These are phyloP conservation scores for Debaryomyces fabryi DNA, from an alignment of 1,139 yeast species.

Conservation along the genomic window DNA sequence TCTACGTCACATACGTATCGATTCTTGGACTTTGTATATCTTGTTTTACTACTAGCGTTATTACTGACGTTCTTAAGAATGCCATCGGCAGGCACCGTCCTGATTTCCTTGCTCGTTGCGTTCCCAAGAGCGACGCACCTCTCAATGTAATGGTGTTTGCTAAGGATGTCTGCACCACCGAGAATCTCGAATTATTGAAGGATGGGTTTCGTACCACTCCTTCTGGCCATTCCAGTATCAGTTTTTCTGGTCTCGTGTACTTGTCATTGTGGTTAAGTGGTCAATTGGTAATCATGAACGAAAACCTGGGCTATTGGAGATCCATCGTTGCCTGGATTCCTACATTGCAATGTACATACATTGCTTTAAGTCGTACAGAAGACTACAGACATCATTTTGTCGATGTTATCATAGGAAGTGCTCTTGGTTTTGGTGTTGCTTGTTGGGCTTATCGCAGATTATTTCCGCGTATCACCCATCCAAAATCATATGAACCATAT, in stretches of 20 bases:
- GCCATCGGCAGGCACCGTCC: slow-evolving; percentile 79
- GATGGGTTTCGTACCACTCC: slow-evolving; percentile 85
- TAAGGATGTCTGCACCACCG: slow-evolving; percentile 63
- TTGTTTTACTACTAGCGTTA: slow-evolving; percentile 42
- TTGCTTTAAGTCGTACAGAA: slow-evolving; percentile 72
- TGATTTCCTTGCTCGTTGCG: slow-evolving; percentile 73
- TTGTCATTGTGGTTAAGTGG: slow-evolving; percentile 67
- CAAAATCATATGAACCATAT: slow-evolving; percentile 28
- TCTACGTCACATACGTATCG: slow-evolving; percentile 45
- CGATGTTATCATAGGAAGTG: slow-evolving; percentile 64
- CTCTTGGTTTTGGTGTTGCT: slow-evolving; percentile 48
- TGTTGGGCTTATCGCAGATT: slow-evolving; percentile 43
- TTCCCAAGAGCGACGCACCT: slow-evolving; percentile 55
- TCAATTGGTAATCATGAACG: slow-evolving; percentile 46
- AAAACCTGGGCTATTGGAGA: slow-evolving; percentile 60
- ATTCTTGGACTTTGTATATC: slow-evolving; percentile 43
- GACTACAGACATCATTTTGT: slow-evolving; percentile 81
- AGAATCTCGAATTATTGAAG: slow-evolving; percentile 40
- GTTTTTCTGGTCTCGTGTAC: slow-evolving; percentile 68
- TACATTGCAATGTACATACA: slow-evolving; percentile 58
- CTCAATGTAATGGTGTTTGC: slow-evolving; percentile 51
- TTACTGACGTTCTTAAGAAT: slow-evolving; percentile 61
- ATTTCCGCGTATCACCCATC: slow-evolving; percentile 31
- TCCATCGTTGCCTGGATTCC: slow-evolving; percentile 38
- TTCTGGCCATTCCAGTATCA: slow-evolving; percentile 71